These are phyloP conservation scores for Nakaseomyces kungkrabaensis DNA, from an alignment of 1,139 yeast genomes.

Conservation along the genomic window DNA sequence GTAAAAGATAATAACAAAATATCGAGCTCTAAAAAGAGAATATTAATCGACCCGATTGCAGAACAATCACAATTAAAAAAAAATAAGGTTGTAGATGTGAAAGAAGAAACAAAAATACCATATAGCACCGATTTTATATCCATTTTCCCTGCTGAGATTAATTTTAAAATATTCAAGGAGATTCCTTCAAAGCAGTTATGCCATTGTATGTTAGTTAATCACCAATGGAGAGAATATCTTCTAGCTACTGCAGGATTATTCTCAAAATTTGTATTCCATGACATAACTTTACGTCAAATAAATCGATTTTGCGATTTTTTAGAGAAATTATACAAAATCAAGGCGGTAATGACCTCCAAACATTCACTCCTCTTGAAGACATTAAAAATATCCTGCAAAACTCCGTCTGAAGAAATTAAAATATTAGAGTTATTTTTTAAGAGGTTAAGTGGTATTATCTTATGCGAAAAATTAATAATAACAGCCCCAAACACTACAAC, in stretches of 20 bases:
- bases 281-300: constrained; percentile 1
- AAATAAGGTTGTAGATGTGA: background rate
- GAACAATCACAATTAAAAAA: constrained; percentile 8
- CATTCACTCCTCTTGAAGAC: background rate
- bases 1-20: background rate
- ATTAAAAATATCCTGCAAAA: constrained; percentile 12
- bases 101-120: background rate
- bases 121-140: constrained; percentile 15
- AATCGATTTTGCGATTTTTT: constrained; percentile 13
- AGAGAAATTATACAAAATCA: constrained; percentile 5
- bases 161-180: constrained; percentile 13
- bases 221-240: constrained; percentile 18
- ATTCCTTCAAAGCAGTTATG: constrained; percentile 16
- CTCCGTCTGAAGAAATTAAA: constrained; percentile 19
- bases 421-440: constrained; percentile 11
- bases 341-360: background rate
- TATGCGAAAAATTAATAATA: constrained; percentile 10
- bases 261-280: constrained; percentile 10
- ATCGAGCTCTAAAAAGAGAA: constrained; percentile 5
- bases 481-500: constrained; percentile 18
- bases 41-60: constrained; percentile 16
- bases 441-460: constrained; percentile 7
- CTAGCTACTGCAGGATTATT: constrained; percentile 14
- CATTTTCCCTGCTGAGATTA: constrained; percentile 20
- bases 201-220: constrained; percentile 14